A percentile compares a stretch with the other conserved stretches of the same genome.
These are phyloP conservation scores for Adansonia digitata DNA, from an alignment of 345 rosid species.

Conservation along the genomic window DNA sequence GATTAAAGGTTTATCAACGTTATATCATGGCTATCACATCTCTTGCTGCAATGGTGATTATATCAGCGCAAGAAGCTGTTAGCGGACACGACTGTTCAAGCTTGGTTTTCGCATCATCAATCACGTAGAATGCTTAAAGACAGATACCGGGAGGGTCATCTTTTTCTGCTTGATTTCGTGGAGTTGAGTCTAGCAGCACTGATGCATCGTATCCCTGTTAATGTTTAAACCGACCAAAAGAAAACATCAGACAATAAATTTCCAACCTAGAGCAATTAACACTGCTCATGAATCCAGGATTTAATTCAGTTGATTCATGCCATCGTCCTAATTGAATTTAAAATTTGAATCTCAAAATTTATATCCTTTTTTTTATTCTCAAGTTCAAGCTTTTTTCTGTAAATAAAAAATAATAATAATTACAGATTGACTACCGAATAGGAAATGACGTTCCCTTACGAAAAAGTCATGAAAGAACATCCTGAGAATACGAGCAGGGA, in stretches of 20 bases:
- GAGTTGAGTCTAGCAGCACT: constrained; percentile 56
- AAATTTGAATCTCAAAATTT: no score
- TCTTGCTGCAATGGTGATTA: constrained; percentile 68
- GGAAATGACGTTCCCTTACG: constrained; percentile 59
- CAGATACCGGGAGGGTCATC: constrained; percentile 77
- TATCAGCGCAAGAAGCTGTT: constrained; percentile 69
- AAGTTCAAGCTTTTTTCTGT: neutral
- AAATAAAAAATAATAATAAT: no score
- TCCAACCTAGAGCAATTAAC: neutral
- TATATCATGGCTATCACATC: constrained; percentile 63
- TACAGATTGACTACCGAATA: neutral
- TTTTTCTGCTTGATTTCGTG: constrained; percentile 71
- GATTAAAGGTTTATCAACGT: neutral
- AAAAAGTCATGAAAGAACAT: constrained; percentile 95
- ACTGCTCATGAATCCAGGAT: no score
- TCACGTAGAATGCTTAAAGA: constrained; percentile 67
- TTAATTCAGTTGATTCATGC: no score
- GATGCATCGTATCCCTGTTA: constrained; percentile 84
- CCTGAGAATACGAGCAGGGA: constrained; percentile 74
- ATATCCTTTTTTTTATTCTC: no score
- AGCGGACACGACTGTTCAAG: constrained; percentile 67
- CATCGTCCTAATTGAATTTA: no score
- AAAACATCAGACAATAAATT: neutral
- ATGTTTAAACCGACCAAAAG: neutral
- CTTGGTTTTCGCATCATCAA: constrained; percentile 64